Conservation (phyloP, 1,139 yeast species). For the Nematodospora anomalae region DNA sequence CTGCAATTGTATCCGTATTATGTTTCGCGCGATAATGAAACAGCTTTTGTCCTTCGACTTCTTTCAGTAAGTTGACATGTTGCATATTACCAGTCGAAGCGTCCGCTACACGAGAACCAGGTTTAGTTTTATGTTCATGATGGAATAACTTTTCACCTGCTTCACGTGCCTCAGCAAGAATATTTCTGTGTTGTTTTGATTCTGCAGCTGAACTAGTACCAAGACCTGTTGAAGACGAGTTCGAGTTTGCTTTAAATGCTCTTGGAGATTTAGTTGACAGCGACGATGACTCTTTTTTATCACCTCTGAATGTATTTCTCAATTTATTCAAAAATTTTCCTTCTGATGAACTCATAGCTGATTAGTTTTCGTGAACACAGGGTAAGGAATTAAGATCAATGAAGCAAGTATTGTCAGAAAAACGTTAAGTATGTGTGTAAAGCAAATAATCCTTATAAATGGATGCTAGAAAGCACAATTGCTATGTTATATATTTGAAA, state of each 20-base stretch:
- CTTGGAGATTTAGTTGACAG: constrained; percentile 10
- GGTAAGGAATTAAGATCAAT: too few relatives aligned
- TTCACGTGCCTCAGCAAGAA: constrained; percentile 11
- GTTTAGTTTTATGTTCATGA: constrained; percentile 2
- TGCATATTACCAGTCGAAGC: not conserved
- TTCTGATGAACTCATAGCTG: constrained; percentile 10
- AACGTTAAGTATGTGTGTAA: too few relatives aligned
- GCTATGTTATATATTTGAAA: too few relatives aligned
- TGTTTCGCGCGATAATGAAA: constrained; percentile 9
- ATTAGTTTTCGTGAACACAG: too few relatives aligned
- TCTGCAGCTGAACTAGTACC: constrained; percentile 4
- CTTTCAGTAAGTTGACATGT: constrained; percentile 5
- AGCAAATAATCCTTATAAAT: too few relatives aligned
- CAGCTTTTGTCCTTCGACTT: constrained; percentile 10
- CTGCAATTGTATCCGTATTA: constrained; percentile 3
- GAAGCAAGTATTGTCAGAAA: too few relatives aligned
- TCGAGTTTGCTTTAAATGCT: constrained; percentile 3
- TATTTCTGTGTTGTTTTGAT: constrained; percentile 7
- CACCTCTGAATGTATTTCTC: constrained; percentile 29
- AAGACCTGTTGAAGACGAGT: constrained; percentile 2
- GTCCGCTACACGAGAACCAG: not conserved
- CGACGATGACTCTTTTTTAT: constrained; percentile 9
- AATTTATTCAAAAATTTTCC: constrained; percentile 26
- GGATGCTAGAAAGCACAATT: too few relatives aligned
- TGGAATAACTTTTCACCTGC: constrained; percentile 13